A percentile compares a stretch with the other conserved stretches of the same genome.
phyloP scores from a whole-genome alignment of 2,329 filamentous ascomycete species.

The Tolypocladium sp. region DNA sequence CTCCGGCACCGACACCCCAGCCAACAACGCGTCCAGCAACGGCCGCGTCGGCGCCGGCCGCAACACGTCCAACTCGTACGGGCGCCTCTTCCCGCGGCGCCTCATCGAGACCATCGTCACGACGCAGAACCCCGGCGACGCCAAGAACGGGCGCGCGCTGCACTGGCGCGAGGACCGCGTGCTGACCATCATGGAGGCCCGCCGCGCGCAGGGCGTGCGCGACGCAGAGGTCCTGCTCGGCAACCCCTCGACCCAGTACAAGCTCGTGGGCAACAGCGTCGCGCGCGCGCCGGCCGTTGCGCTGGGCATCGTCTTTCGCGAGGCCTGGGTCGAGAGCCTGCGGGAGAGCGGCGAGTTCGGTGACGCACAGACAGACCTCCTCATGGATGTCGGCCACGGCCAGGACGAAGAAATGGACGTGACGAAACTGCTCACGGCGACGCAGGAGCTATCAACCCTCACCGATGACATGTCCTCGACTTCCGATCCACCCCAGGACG shows the following conservation, averaged over 20 bases:
- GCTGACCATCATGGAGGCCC: conserved; percentile 56
- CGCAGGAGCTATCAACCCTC: too few relatives aligned
- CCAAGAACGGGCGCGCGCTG: conserved; percentile 41
- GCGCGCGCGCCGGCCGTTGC: conserved; percentile 58
- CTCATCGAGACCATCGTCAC: conserved; percentile 60
- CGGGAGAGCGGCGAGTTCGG: neutral
- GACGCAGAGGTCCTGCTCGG: conserved; percentile 66
- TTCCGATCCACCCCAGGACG: neutral
- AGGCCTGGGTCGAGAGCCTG: conserved; percentile 33
- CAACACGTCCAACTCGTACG: conserved; percentile 35
- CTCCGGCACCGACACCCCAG: conserved; percentile 9
- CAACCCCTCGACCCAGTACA: conserved; percentile 42
- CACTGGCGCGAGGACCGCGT: conserved; percentile 60
- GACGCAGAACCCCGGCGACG: conserved; percentile 36
- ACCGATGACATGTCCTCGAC: neutral
- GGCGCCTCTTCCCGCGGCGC: conserved; percentile 38
- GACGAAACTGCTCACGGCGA: too few relatives aligned
- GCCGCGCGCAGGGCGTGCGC: conserved; percentile 60
- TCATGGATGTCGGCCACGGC: neutral
- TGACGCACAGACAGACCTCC: neutral
- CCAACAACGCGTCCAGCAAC: too few relatives aligned
- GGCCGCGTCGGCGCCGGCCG: conserved; percentile 3
- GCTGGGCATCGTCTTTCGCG: conserved; percentile 53
- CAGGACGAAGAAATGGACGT: neutral
- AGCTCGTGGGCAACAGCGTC: conserved; percentile 69